Evolutionary conservation across 768 basidiomycete species (phyloP).

Genomic region (Cyclocybe aegerita): DNA sequence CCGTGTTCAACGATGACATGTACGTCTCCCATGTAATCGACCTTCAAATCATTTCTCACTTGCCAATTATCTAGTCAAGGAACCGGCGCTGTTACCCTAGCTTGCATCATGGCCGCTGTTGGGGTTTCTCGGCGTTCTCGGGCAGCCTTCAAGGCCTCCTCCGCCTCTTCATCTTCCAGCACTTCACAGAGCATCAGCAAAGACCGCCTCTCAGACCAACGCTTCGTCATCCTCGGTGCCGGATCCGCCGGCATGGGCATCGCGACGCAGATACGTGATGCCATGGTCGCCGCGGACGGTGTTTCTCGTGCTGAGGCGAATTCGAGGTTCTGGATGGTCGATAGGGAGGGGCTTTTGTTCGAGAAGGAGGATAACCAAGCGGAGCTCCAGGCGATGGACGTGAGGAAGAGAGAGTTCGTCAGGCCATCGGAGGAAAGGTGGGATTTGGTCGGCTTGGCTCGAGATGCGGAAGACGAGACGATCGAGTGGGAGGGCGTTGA

Average conservation of each 20-base stretch:
- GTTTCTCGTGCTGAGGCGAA: conserved; percentile 59
- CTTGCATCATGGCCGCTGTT: conserved; percentile 66
- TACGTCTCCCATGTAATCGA: conserved; percentile 21
- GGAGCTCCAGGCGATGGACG: conserved; percentile 22
- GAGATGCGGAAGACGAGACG: conserved; percentile 28
- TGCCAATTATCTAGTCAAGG: conserved; percentile 50
- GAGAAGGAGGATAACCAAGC: conserved; percentile 26
- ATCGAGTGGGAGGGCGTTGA: no score
- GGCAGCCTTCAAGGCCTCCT: conserved; percentile 5
- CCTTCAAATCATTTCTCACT: neutral
- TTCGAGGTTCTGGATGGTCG: conserved; percentile 69
- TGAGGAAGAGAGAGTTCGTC: conserved; percentile 52
- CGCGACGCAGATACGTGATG: conserved; percentile 72
- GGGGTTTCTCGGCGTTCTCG: conserved; percentile 50
- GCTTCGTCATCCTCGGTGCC: conserved; percentile 77
- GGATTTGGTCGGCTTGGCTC: neutral
- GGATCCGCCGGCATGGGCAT: conserved; percentile 86
- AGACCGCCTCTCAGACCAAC: conserved; percentile 59
- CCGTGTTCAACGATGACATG: conserved; percentile 88
- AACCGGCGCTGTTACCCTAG: conserved; percentile 73
- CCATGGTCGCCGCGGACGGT: conserved; percentile 58
- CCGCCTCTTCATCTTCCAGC: no score
- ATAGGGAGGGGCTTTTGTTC: conserved; percentile 41
- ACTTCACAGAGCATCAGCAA: conserved; percentile 33
- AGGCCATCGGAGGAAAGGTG: conserved; percentile 44